Base-by-base conservation (phyloP, 805 yeast genomes). In the Nakazawaea ambrosiae region DNA sequence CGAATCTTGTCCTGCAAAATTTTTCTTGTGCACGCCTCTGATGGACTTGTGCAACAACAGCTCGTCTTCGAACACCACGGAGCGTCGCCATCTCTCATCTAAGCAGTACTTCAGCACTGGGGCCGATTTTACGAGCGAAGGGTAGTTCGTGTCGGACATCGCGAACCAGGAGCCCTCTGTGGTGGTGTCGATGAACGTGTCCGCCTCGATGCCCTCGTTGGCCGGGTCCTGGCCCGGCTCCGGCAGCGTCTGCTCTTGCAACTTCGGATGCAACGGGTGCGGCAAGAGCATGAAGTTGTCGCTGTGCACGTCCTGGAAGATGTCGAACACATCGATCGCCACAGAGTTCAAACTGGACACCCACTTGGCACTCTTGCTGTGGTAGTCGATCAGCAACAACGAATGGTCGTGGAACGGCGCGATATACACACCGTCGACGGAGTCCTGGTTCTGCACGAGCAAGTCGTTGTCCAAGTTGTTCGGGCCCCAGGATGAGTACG, bases 401-500 rank as follows among this genome's bases (percentile, higher is more conserved):
- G 95, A 75, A 40, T 73, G 77, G 54, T 87, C 95, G 50, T 82
- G 85, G 51, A 86, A 78, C 1, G 97, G 95, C 5, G 90, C 79
- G 44, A 90, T 76, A 46, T 82, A 83, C 3, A 87, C 61, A 25
- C 79, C 78, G 57, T 89, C 97, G 14, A 68, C 54, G 3, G 94
- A 77, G 17, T 67, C 64, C 33, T 61, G 61, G 43, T 74, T 70
- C 45, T 76, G 77, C 26, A 50, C 49, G 2, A 64, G 65, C 29
- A 75, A 55, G 41, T 64, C 69, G 11, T 54, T 63, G 55, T 90
- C 95, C 36, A 88, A 63, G 46, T 85, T 78, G 55, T 90, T 90
- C 31, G 95, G 95, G 8, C 92, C 94, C 96, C 97, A 92, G 26
- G 81, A 70, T 1, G 94, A 70, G 52, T 82, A 88, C 0, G 89